A percentile compares a stretch with the other conserved stretches of the same genome.
Conservation (phyloP, 2,329 filamentous ascomycete species). For the Plenodomus biglobosus region DNA sequence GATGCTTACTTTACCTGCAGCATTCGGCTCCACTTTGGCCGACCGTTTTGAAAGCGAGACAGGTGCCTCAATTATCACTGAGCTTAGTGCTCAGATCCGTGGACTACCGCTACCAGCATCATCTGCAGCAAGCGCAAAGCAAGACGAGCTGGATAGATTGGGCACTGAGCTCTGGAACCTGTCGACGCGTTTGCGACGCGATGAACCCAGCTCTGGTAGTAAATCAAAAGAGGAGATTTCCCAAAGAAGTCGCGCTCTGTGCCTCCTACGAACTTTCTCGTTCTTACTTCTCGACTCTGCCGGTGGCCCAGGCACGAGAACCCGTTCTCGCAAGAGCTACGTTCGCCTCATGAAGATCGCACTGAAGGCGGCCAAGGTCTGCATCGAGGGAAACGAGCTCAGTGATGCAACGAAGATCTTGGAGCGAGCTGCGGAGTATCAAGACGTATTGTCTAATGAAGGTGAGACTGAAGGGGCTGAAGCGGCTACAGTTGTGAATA, state of each 20-base stretch:
- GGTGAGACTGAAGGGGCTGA: slow-evolving; percentile 24
- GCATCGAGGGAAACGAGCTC: slow-evolving; percentile 61
- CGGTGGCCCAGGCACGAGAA: slow-evolving; percentile 21
- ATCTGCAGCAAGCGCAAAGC: slow-evolving; percentile 35
- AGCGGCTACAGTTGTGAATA: slow-evolving; percentile 34
- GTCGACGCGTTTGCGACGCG: slow-evolving; percentile 56
- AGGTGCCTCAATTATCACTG: slow-evolving; percentile 27
- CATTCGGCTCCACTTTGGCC: slow-evolving; percentile 36
- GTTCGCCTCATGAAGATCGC: slow-evolving; percentile 66
- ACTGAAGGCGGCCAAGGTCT: slow-evolving; percentile 65
- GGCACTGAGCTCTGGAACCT: slow-evolving; percentile 68
- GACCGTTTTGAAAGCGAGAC: slow-evolving; percentile 21
- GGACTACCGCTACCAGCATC: slow-evolving; percentile 37
- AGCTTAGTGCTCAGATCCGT: slow-evolving; percentile 49
- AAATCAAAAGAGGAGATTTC: slow-evolving; percentile 39
- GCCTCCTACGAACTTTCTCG: slow-evolving; percentile 57
- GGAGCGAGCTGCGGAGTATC: slow-evolving; percentile 62
- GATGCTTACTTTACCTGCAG: slow-evolving; percentile 23
- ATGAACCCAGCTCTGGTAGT: slow-evolving; percentile 6
- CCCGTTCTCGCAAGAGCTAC: slow-evolving; percentile 28
- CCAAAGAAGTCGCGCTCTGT: slow-evolving; percentile 22
- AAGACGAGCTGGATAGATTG: slow-evolving; percentile 56
- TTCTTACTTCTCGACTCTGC: slow-evolving; percentile 65
- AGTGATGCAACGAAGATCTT: slow-evolving; percentile 63
- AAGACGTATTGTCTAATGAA: slow-evolving; percentile 27